Evolutionary conservation across 2,329 filamentous ascomycete species (phyloP).

Genomic region (Ophiostoma piceae): DNA sequence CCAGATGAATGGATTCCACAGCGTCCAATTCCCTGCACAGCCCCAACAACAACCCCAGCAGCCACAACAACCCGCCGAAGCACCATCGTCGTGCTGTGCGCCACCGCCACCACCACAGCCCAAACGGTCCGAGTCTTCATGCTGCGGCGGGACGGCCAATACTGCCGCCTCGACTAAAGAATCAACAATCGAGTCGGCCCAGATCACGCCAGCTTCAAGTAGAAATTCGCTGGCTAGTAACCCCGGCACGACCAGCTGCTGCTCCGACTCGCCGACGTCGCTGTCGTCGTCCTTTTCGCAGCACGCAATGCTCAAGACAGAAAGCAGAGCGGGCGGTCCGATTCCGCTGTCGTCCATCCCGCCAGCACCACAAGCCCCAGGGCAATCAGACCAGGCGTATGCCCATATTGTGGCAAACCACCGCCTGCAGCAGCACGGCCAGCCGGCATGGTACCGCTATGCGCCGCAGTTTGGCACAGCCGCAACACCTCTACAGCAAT

Average conservation of each 20-base stretch:
- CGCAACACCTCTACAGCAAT: conserved; percentile 27
- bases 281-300: conserved; percentile 20
- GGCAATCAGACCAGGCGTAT: conserved; percentile 6
- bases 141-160: background rate
- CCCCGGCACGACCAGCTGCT: conserved; percentile 10
- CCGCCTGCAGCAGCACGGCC: conserved; percentile 14
- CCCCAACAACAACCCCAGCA: background rate
- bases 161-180: background rate
- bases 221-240: conserved; percentile 23
- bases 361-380: background rate
- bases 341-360: conserved; percentile 16
- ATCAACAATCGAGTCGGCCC: conserved; percentile 16
- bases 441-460: conserved; percentile 26
- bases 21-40: background rate
- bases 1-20: conserved; percentile 14
- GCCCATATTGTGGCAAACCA: background rate
- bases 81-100: conserved; percentile 23
- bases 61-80: background rate
- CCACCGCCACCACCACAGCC: conserved; percentile 20
- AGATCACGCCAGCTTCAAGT: conserved; percentile 27
- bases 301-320: conserved; percentile 18
- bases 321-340: conserved; percentile 2
- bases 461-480: conserved; percentile 27
- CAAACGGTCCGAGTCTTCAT: background rate
- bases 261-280: conserved; percentile 19